These are phyloP conservation scores for Hippophae tibetana DNA, from an alignment of 306 rosid genomes.

Conservation along the genomic window DNA sequence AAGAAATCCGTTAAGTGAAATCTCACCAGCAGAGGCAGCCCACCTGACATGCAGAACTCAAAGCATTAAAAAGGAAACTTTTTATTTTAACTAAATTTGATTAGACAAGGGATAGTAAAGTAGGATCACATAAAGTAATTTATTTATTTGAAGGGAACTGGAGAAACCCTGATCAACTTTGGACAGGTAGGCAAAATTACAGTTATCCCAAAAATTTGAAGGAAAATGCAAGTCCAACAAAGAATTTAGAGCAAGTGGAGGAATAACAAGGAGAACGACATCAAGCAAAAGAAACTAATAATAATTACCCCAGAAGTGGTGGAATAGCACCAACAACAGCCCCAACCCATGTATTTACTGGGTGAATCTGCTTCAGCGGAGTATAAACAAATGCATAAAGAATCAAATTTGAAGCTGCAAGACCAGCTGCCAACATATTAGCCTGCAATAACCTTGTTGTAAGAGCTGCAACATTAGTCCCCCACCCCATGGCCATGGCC, in stretches of 20 bases:
- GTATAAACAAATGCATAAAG: constrained; percentile 87
- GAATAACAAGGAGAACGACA: too few species aligned
- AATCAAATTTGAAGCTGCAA: constrained; percentile 77
- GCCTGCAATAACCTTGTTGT: constrained; percentile 89
- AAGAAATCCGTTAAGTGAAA: constrained; percentile 68
- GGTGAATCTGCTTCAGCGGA: constrained; percentile 93
- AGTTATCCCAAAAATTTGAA: too few species aligned
- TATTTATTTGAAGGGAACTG: too few species aligned
- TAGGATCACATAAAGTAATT: too few species aligned
- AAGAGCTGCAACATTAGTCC: constrained; percentile 42
- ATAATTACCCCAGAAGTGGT: constrained; percentile 84
- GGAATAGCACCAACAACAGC: constrained; percentile 97
- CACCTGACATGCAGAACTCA: constrained; percentile 47
- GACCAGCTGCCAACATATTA: constrained; percentile 95
- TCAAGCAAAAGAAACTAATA: neutral
- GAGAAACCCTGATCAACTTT: too few species aligned
- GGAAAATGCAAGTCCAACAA: too few species aligned
- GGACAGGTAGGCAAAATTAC: too few species aligned
- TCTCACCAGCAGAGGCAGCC: constrained; percentile 82
- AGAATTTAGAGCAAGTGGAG: too few species aligned
- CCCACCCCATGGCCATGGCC: constrained; percentile 22
- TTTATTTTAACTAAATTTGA: too few species aligned
- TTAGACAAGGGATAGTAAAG: too few species aligned
- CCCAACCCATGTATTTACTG: constrained; percentile 94
- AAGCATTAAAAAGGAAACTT: neutral